Evolutionary conservation across 2,329 filamentous ascomycete genomes (phyloP), one percentile per base, ranked within the genome.

Genomic region (Calonectria pseudoturangicola): DNA sequence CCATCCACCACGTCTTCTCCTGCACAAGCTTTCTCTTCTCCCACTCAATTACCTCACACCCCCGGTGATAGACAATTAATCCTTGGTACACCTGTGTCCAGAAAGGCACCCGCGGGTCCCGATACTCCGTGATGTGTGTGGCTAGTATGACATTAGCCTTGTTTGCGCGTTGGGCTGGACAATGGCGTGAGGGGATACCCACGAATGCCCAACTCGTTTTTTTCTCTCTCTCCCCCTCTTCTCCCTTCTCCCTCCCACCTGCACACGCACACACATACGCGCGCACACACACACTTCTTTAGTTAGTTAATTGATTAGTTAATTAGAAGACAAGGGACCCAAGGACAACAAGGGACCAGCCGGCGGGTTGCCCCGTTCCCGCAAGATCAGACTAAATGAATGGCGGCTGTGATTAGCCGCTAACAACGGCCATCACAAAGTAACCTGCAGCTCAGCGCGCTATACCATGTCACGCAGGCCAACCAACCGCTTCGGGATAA

Each of bases 401-500:
- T 45, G 58, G 48, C 60, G 68, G 47, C 48, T 39, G 48, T 39
- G 27, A 63, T 39, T 60, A 58, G 58, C 67, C 67, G 48, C 60
- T 70, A 65, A 30, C 39, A 70, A 66, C 68, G 60, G 66, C 45
- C 56, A 45, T 62, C 54, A 68, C 54, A 62, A 15, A 58, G 54
- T 58, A 58, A 28, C 50, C 68, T 66, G 68, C 68, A 70, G 47
- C 56, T 62, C 66, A 63, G 66, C 66, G 54, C 45, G 58, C 58
- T 43, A 41, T 47, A 21, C 33, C 36, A 69, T 70, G 68, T 70
- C 68, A 47, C 68, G 68, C 68, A 70, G 68, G 33, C 39, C 50
- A 36, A 45, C n/a, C 39, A 58, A 43, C 58, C 41, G 58, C 58
- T 63, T 63, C 58, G 36, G 58, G 58, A 41, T 9, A 63, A 63